Percentiles rank a stretch among this genome's conserved stretches.
Evolutionary conservation across 2,329 filamentous ascomycete genomes (phyloP).

Genomic region (Epichloe festucae): DNA sequence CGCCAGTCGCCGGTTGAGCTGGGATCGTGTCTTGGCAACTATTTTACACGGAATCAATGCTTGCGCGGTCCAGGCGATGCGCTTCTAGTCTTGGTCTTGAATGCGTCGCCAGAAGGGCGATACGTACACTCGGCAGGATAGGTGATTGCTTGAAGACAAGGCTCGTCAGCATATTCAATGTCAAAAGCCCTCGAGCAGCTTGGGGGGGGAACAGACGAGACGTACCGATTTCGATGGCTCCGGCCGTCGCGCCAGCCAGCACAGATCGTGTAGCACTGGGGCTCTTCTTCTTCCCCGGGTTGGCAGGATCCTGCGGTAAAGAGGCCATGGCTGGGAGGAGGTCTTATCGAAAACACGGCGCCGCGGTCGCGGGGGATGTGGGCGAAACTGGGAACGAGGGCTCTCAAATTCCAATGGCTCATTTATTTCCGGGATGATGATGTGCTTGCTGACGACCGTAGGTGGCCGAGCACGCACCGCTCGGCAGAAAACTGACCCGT

Average conservation of each 20-base stretch:
- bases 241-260: constrained; percentile 83
- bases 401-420: not conserved
- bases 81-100: not conserved
- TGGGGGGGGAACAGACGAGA: not conserved
- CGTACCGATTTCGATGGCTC: constrained; percentile 83
- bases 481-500: not conserved
- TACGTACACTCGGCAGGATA: constrained; percentile 82
- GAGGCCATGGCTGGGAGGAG: constrained; percentile 16
- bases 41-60: constrained; percentile 3
- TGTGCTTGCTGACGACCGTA: not conserved
- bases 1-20: constrained; percentile 75
- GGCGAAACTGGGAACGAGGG: not conserved
- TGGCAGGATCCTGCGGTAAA: constrained; percentile 11
- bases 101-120: not conserved
- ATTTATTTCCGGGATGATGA: not conserved
- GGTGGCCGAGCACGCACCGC: not conserved
- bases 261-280: constrained; percentile 81
- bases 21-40: constrained; percentile 91
- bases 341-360: too few species aligned
- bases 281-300: constrained; percentile 27
- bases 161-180: not conserved
- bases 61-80: not conserved
- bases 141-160: constrained; percentile 50
- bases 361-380: not conserved
- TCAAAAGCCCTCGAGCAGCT: not conserved